A percentile compares a stretch with the other conserved stretches of the same genome.
These are phyloP conservation scores for Pseudohyphozyma bogoriensis DNA, from an alignment of 768 basidiomycete species.

Conservation along the genomic window DNA sequence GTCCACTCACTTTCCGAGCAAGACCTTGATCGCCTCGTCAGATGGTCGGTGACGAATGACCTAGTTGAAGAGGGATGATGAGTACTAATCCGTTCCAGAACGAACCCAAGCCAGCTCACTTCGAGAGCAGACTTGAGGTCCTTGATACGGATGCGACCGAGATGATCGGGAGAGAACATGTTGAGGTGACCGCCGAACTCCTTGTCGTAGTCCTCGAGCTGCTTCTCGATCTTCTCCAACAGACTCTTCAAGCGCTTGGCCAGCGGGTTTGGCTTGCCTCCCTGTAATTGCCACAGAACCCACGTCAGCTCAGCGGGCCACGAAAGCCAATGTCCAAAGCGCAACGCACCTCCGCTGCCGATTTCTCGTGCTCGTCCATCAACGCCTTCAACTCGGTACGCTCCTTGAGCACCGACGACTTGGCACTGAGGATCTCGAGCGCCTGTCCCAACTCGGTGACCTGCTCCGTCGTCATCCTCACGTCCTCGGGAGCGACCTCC, in stretches of 20 bases:
- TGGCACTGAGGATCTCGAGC: slow-evolving; percentile 78
- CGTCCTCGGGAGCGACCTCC: slow-evolving; percentile 56
- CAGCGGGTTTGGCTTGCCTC: slow-evolving; percentile 67
- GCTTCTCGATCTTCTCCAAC: slow-evolving; percentile 88
- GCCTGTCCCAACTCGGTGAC: slow-evolving; percentile 88
- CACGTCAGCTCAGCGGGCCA: slow-evolving; percentile 40
- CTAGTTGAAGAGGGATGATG: background rate
- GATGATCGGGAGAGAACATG: slow-evolving; percentile 38
- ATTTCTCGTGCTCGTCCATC: slow-evolving; percentile 87
- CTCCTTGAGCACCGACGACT: slow-evolving; percentile 90
- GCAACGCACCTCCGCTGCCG: slow-evolving; percentile 47
- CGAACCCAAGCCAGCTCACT: slow-evolving; percentile 72
- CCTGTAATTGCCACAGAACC: slow-evolving; percentile 44
- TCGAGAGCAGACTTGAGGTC: slow-evolving; percentile 83
- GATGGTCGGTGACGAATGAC: slow-evolving; percentile 48
- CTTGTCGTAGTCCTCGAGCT: slow-evolving; percentile 81
- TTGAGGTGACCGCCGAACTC: slow-evolving; percentile 45
- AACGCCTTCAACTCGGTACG: slow-evolving; percentile 77
- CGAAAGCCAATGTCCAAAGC: slow-evolving; percentile 32
- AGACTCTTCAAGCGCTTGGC: slow-evolving; percentile 92
- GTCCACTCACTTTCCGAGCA: slow-evolving; percentile 87
- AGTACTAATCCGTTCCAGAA: background rate
- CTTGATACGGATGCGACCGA: slow-evolving; percentile 72
- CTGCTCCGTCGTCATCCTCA: slow-evolving; percentile 96
- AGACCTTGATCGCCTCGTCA: slow-evolving; percentile 72